These are phyloP conservation scores for Zygosaccharomyces sapae DNA, from an alignment of 1,139 yeast genomes.

Conservation along the genomic window DNA sequence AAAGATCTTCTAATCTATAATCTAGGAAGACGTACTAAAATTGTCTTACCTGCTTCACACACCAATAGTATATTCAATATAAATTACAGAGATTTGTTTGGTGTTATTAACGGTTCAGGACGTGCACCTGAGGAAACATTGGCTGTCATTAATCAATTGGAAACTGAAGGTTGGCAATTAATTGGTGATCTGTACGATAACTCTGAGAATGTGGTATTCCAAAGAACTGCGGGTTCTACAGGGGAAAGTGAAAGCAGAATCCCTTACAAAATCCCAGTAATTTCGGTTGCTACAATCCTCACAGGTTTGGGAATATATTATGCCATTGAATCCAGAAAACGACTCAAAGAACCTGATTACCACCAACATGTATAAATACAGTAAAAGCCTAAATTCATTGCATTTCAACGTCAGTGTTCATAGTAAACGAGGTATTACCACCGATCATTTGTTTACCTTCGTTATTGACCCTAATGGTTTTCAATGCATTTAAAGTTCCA, in stretches of 20 bases:
- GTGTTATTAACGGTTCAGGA: constrained; percentile 25
- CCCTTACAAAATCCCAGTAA: constrained; percentile 1
- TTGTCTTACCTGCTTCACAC: constrained; percentile 11
- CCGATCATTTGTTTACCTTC: constrained; percentile 30
- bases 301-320: not conserved
- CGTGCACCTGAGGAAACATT: constrained; percentile 26
- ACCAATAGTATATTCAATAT: constrained; percentile 21
- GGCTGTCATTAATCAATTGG: constrained; percentile 19
- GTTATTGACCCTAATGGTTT: constrained; percentile 34
- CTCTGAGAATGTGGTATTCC: constrained; percentile 18
- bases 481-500: constrained; percentile 72
- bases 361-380: not conserved
- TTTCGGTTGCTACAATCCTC: not conserved
- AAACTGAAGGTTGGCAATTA: constrained; percentile 26
- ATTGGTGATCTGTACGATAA: constrained; percentile 23
- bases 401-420: constrained; percentile 13
- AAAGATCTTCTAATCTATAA: constrained; percentile 20
- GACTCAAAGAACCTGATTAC: not conserved
- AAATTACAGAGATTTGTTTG: constrained; percentile 25
- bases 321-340: not conserved
- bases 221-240: constrained; percentile 6
- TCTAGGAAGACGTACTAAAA: constrained; percentile 11
- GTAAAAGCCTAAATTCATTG: constrained; percentile 2
- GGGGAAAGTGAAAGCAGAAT: not conserved
- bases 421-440: constrained; percentile 15